Percentiles rank a stretch among this genome's conserved stretches.
These are phyloP conservation scores for Ascochyta fabae DNA, from an alignment of 2,329 filamentous ascomycete genomes.

Conservation along the genomic window DNA sequence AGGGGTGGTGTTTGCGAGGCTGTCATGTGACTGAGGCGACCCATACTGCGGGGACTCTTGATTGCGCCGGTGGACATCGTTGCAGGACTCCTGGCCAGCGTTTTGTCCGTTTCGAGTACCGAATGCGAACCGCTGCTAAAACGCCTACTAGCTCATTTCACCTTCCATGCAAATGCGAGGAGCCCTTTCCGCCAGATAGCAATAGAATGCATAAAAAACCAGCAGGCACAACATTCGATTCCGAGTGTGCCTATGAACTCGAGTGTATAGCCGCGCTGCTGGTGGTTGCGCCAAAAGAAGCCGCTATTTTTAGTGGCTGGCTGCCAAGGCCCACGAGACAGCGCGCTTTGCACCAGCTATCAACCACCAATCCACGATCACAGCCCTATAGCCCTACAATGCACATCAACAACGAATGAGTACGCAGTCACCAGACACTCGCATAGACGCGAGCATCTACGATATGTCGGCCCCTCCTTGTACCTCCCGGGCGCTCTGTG, in stretches of 20 bases:
- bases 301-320: conserved; percentile 38
- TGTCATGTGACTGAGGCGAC: conserved; percentile 25
- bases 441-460: conserved; percentile 13
- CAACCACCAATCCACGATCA: neutral
- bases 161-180: neutral
- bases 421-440: conserved; percentile 5
- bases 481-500: conserved; percentile 17
- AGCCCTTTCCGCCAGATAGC: neutral
- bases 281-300: conserved; percentile 6
- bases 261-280: conserved; percentile 3
- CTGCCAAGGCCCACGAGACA: conserved; percentile 27
- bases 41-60: conserved; percentile 15
- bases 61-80: conserved; percentile 7
- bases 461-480: conserved; percentile 26
- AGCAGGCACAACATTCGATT: conserved; percentile 5
- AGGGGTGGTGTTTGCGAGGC: conserved; percentile 17
- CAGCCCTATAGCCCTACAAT: conserved; percentile 33
- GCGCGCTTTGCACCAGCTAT: conserved; percentile 18
- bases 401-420: conserved; percentile 18
- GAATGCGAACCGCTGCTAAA: conserved; percentile 11
- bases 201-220: neutral
- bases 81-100: conserved; percentile 5
- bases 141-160: neutral
- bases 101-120: conserved; percentile 7
- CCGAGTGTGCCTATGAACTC: conserved; percentile 1